phyloP scores from a whole-genome alignment of 2,329 filamentous ascomycete species.

The Diplodia intermedia region DNA sequence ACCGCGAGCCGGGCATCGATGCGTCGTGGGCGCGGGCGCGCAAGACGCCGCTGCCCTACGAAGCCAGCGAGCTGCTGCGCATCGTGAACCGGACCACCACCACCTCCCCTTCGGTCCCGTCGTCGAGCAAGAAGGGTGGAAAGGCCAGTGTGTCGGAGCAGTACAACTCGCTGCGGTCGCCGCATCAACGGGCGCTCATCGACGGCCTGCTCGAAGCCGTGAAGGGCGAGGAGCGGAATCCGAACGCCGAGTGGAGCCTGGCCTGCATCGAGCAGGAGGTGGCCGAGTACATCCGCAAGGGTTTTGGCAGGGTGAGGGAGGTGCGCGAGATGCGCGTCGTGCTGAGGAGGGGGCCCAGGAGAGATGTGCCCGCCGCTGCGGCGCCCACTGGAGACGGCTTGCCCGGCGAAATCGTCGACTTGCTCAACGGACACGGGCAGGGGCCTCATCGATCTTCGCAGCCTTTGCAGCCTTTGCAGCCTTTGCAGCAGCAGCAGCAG shows the following conservation, averaged over 20 bases:
- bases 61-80: background rate
- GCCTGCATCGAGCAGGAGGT: constrained; percentile 23
- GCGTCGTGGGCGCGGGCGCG: constrained; percentile 20
- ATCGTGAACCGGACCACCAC: constrained; percentile 1
- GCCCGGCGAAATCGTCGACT: constrained; percentile 6
- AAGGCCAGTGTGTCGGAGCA: constrained; percentile 16
- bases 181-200: background rate
- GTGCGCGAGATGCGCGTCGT: constrained; percentile 25
- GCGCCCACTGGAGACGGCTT: background rate
- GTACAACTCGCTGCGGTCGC: constrained; percentile 14
- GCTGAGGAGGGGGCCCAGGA: constrained; percentile 10
- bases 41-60: constrained; percentile 17
- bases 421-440: background rate
- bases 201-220: constrained; percentile 15
- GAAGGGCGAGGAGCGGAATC: constrained; percentile 3
- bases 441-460: background rate
- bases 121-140: background rate
- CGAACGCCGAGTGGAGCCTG: constrained; percentile 13
- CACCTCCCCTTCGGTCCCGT: background rate
- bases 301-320: background rate
- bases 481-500: background rate
- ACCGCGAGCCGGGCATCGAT: constrained; percentile 7
- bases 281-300: constrained; percentile 3
- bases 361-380: background rate
- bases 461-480: constrained; percentile 4